A percentile compares a stretch with the other conserved stretches of the same genome.
Evolutionary conservation across 352 stramenopile genomes (phyloP).

Genomic region (Globisporangium acanthophoron): DNA sequence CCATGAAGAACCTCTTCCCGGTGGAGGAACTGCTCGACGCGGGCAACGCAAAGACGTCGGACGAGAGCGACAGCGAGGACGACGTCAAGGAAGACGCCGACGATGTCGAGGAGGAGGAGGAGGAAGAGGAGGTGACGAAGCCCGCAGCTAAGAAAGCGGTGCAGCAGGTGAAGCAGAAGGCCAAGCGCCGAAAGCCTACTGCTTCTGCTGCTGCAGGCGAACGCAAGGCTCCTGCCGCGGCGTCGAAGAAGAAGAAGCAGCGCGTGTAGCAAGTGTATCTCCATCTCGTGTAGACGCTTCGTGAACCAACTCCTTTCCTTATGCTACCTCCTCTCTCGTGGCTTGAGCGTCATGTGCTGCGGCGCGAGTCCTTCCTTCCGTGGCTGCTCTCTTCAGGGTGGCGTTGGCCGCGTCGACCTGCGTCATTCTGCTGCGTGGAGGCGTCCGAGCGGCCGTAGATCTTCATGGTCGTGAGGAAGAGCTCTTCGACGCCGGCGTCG

Average conservation of each 20-base stretch:
- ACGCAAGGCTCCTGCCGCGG: background rate
- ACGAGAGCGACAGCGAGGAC: conserved; percentile 36
- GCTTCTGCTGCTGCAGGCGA: background rate
- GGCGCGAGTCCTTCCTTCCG: background rate
- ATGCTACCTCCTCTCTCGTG: background rate
- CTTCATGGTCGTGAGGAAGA: conserved; percentile 82
- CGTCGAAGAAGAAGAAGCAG: conserved; percentile 33
- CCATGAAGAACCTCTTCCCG: conserved; percentile 82
- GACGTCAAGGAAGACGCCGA: conserved; percentile 14
- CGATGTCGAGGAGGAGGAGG: background rate
- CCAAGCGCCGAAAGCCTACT: conserved; percentile 7
- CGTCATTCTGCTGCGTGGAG: background rate
- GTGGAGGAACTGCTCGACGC: conserved; percentile 14
- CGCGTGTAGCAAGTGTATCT: conserved; percentile 25
- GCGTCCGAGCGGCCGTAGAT: conserved; percentile 34
- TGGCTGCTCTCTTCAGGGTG: background rate
- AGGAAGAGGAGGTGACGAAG: conserved; percentile 4
- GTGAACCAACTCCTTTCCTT: background rate
- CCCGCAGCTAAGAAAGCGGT: conserved; percentile 19
- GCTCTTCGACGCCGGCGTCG: conserved; percentile 39
- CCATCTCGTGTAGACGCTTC: conserved; percentile 13
- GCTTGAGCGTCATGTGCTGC: background rate
- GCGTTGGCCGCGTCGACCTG: background rate
- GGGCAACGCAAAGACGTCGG: conserved; percentile 19
- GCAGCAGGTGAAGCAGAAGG: conserved; percentile 6